Evolutionary conservation across 495 filamentous ascomycete genomes (phyloP).

Genomic region (Penicillium turbatum): DNA sequence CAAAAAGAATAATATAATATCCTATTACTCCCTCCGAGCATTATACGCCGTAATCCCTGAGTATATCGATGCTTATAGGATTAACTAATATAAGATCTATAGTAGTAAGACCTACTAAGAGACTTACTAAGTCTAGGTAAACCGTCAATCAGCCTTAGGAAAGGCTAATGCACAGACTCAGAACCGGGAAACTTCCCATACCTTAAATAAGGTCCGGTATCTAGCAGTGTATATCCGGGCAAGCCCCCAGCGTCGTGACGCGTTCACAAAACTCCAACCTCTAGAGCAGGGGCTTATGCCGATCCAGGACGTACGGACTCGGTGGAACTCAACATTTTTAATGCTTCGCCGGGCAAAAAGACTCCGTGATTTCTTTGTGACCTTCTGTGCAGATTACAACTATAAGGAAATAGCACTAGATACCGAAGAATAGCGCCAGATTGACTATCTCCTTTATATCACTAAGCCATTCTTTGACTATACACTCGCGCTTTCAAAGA

Average conservation of each 20-base stretch:
- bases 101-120: too few relatives aligned
- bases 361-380: not conserved
- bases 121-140: too few relatives aligned
- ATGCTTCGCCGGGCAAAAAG: not conserved
- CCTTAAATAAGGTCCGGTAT: not conserved
- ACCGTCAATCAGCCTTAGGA: too few relatives aligned
- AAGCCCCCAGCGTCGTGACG: not conserved
- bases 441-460: not conserved
- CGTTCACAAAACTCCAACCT: not conserved
- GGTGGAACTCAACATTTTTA: not conserved
- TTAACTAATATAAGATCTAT: too few relatives aligned
- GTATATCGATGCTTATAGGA: too few relatives aligned
- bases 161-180: too few relatives aligned
- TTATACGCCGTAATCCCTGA: too few relatives aligned
- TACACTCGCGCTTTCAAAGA: constrained; percentile 10
- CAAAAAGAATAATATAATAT: too few relatives aligned
- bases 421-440: not conserved
- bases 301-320: not conserved
- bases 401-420: not conserved
- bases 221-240: not conserved
- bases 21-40: too few relatives aligned
- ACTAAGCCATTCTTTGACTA: constrained; percentile 7
- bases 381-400: not conserved
- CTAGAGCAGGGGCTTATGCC: not conserved
- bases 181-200: too few relatives aligned